Evolutionary conservation across 2,329 filamentous ascomycete genomes (phyloP).

Genomic region (Aspergillus neoniger): DNA sequence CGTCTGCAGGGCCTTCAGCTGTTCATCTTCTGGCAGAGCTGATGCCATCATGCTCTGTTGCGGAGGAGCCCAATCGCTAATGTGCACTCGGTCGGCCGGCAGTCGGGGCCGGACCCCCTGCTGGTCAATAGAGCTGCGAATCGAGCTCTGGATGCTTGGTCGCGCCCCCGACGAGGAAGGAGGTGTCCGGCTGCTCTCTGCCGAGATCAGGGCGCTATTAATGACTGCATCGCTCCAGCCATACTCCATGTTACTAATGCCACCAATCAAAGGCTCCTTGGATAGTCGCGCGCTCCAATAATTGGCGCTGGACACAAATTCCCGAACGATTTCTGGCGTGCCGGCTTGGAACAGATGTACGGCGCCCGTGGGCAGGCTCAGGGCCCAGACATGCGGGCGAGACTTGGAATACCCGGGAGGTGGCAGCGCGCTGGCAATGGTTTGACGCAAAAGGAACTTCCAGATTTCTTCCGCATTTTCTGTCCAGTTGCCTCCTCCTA

Average conservation of each 20-base stretch:
- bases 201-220: slow-evolving; percentile 69
- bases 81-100: slow-evolving; percentile 79
- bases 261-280: slow-evolving; percentile 88
- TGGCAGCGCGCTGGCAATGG: slow-evolving; percentile 85
- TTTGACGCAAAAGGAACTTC: slow-evolving; percentile 84
- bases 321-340: slow-evolving; percentile 88
- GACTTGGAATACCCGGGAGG: slow-evolving; percentile 89
- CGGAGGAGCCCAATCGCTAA: slow-evolving; percentile 87
- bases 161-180: slow-evolving; percentile 43
- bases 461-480: slow-evolving; percentile 91
- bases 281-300: slow-evolving; percentile 96
- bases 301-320: slow-evolving; percentile 92
- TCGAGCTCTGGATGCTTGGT: slow-evolving; percentile 61
- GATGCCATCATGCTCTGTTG: slow-evolving; percentile 88
- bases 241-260: slow-evolving; percentile 95
- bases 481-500: slow-evolving; percentile 97
- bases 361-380: slow-evolving; percentile 87
- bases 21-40: slow-evolving; percentile 74
- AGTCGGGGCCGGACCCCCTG: slow-evolving; percentile 66
- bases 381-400: slow-evolving; percentile 88
- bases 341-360: slow-evolving; percentile 98
- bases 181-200: slow-evolving; percentile 42
- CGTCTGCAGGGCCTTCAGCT: slow-evolving; percentile 69
- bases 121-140: slow-evolving; percentile 68
- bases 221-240: slow-evolving; percentile 90